Conservation (phyloP, 148 eudicot genomes). For the Bassia scoparia region DNA sequence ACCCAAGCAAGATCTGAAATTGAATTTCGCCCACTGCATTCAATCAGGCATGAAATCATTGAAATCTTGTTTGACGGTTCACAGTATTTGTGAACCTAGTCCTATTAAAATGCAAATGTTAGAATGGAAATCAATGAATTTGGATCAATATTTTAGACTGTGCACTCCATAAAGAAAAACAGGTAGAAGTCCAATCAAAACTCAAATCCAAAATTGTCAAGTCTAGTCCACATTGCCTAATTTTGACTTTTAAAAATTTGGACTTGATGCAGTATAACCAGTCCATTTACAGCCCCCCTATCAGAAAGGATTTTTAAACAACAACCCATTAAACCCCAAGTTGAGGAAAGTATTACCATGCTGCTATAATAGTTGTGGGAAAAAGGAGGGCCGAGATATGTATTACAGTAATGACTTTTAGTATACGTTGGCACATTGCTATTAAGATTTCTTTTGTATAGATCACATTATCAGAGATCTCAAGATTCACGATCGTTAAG, state of each 20-base stretch:
- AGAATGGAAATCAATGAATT: not conserved
- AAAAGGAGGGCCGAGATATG: not conserved
- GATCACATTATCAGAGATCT: slow-evolving; percentile 4
- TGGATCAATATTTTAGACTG: not conserved
- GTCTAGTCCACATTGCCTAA: not conserved
- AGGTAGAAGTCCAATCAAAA: not conserved
- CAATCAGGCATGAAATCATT: not conserved
- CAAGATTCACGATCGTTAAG: not conserved
- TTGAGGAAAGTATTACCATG: not conserved
- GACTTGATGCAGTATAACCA: not conserved
- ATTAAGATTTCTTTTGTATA: not conserved
- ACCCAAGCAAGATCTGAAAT: not conserved
- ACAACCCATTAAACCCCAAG: not conserved
- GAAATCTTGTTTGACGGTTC: not conserved
- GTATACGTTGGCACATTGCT: not conserved
- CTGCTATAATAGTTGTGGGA: not conserved
- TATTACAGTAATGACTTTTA: not conserved
- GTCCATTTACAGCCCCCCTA: not conserved
- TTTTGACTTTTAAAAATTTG: not conserved
- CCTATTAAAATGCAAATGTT: not conserved
- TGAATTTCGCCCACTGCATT: not conserved
- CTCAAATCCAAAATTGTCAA: not conserved
- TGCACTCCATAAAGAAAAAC: not conserved
- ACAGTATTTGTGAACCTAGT: not conserved
- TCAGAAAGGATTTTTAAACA: not conserved